Percentiles rank a stretch among this genome's conserved stretches.
Evolutionary conservation across 164 flowering plant genomes (phyloP).

Genomic region (Tinospora cordifolia): DNA sequence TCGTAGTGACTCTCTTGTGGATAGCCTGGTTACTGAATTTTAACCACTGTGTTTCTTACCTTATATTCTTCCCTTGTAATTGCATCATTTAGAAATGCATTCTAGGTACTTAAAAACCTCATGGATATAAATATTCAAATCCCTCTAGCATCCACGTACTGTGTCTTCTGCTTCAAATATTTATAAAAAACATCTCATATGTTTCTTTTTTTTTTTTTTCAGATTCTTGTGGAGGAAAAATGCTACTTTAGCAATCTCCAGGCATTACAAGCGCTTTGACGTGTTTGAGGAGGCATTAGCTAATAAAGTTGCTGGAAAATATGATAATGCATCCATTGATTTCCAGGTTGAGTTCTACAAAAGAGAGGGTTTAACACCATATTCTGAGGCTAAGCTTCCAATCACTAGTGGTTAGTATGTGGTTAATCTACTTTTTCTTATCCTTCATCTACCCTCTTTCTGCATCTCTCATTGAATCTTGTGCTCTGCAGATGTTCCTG

Average conservation of each 20-base stretch:
- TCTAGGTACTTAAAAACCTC: too few relatives aligned
- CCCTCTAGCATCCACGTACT: not conserved
- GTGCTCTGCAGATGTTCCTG: conserved; percentile 77
- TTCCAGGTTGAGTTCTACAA: conserved; percentile 70
- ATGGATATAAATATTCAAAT: too few relatives aligned
- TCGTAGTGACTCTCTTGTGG: too few relatives aligned
- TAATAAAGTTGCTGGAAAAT: conserved; percentile 86
- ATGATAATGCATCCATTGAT: conserved; percentile 81
- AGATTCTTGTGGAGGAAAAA: conserved; percentile 36
- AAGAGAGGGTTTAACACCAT: conserved; percentile 81
- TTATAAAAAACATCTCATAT: not conserved
- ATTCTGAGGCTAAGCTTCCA: conserved; percentile 80
- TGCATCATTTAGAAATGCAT: too few relatives aligned
- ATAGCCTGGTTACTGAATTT: too few relatives aligned
- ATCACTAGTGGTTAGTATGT: conserved; percentile 75
- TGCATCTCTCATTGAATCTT: conserved; percentile 3
- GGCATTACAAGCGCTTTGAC: conserved; percentile 87
- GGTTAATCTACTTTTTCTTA: not conserved
- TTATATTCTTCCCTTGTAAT: too few relatives aligned
- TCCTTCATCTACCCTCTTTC: not conserved
- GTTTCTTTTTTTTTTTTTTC: too few relatives aligned
- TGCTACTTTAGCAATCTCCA: conserved; percentile 84
- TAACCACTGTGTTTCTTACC: too few relatives aligned
- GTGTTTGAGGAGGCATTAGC: conserved; percentile 94
- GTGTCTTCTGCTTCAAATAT: not conserved